Evolutionary conservation across 2,329 filamentous ascomycete species (phyloP).

Genomic region (Taxawa tesnikishii): DNA sequence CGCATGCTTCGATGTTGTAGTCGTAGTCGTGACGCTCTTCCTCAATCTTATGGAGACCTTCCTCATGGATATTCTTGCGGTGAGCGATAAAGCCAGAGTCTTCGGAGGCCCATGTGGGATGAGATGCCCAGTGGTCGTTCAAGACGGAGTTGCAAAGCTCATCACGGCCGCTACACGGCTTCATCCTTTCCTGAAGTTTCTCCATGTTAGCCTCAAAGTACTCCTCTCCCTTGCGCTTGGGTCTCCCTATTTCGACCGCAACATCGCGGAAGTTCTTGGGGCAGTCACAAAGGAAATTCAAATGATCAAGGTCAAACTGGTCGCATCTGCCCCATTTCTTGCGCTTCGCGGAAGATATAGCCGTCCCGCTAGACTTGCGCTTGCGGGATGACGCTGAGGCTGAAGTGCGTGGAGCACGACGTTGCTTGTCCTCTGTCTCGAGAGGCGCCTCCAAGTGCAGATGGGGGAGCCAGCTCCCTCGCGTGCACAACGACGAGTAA

Average conservation of each 20-base stretch:
- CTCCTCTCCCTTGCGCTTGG: too few relatives aligned
- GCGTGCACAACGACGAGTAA: too few relatives aligned
- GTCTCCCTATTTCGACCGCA: too few relatives aligned
- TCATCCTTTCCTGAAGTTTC: slow-evolving; percentile 71
- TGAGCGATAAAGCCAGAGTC: slow-evolving; percentile 97
- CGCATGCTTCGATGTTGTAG: slow-evolving; percentile 92
- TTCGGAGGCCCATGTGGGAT: slow-evolving; percentile 97
- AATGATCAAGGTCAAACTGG: background rate
- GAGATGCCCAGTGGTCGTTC: slow-evolving; percentile 97
- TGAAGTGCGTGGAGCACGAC: too few relatives aligned
- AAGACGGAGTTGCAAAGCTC: slow-evolving; percentile 87
- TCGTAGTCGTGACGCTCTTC: slow-evolving; percentile 98
- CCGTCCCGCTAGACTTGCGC: background rate
- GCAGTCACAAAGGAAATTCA: background rate
- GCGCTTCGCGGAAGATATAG: too few relatives aligned
- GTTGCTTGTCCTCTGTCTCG: too few relatives aligned
- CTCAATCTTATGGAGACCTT: slow-evolving; percentile 88
- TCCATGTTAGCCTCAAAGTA: too few relatives aligned
- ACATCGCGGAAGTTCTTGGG: too few relatives aligned
- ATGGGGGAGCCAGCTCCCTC: too few relatives aligned
- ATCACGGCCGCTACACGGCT: slow-evolving; percentile 86
- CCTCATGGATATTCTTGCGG: slow-evolving; percentile 90
- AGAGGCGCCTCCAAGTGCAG: too few relatives aligned
- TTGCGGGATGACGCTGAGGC: background rate
- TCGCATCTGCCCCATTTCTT: too few relatives aligned